phyloP scores from a whole-genome alignment of 2,329 filamentous ascomycete genomes.

The Simplicillium sp. region DNA sequence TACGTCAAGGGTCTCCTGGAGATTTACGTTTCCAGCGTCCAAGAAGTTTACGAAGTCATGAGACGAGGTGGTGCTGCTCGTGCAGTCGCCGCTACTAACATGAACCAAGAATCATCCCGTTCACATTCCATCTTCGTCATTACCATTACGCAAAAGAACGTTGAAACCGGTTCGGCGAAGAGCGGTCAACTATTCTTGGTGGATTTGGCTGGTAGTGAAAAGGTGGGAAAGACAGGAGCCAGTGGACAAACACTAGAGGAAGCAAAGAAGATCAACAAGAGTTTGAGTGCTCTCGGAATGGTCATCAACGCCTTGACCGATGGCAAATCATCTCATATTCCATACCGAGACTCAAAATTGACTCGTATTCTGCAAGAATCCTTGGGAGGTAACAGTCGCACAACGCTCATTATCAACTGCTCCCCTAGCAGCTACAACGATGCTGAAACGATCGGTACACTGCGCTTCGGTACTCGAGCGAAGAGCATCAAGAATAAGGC shows the following conservation, averaged over 20 bases:
- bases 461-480: constrained; percentile 90
- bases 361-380: constrained; percentile 96
- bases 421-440: constrained; percentile 99
- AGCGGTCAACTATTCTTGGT: constrained; percentile 95
- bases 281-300: constrained; percentile 94
- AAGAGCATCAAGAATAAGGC: constrained; percentile 99
- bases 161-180: constrained; percentile 91
- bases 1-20: constrained; percentile 94
- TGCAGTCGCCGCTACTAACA: constrained; percentile 93
- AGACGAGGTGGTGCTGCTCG: constrained; percentile 80
- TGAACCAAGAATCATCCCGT: constrained; percentile 97
- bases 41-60: constrained; percentile 96
- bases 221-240: constrained; percentile 96
- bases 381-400: constrained; percentile 92
- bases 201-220: constrained; percentile 96
- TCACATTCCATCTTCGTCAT: constrained; percentile 98
- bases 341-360: constrained; percentile 96
- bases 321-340: constrained; percentile 91
- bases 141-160: constrained; percentile 94
- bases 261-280: constrained; percentile 99
- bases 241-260: constrained; percentile 96
- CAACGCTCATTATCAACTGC: constrained; percentile 97
- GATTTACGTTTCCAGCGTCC: constrained; percentile 90
- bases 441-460: constrained; percentile 81
- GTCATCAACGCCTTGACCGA: constrained; percentile 97